Conservation (phyloP, 176 grass and related monocot species). For the Puccinellia tenuiflora region DNA sequence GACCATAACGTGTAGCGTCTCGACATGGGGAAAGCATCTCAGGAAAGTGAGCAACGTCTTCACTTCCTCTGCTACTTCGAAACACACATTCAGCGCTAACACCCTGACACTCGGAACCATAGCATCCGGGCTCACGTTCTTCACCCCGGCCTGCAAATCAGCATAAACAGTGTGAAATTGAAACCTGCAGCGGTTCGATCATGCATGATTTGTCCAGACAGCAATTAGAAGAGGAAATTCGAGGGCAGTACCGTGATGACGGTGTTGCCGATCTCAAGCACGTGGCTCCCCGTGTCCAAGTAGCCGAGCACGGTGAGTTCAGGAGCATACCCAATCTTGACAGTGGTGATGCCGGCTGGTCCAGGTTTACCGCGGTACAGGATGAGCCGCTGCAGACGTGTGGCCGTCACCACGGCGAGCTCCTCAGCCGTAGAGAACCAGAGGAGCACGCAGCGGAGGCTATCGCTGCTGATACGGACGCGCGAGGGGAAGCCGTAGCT, state of each 20-base stretch:
- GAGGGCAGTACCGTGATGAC: background rate
- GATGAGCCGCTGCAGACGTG: constrained; percentile 9
- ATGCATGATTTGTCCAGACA: background rate
- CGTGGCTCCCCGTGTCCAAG: background rate
- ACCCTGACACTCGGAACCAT: constrained; percentile 21
- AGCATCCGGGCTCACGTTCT: background rate
- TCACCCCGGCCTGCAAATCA: constrained; percentile 11
- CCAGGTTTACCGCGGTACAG: background rate
- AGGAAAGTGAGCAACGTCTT: constrained; percentile 3
- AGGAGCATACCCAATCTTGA: background rate
- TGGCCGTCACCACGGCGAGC: background rate
- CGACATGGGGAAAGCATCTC: constrained; percentile 39
- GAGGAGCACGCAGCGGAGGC: constrained; percentile 15
- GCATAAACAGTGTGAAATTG: background rate
- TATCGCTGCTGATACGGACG: background rate
- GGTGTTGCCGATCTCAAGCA: background rate
- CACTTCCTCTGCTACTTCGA: background rate
- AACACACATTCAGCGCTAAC: constrained; percentile 1
- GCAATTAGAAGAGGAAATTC: background rate
- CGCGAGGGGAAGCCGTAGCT: background rate
- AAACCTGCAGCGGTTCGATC: background rate
- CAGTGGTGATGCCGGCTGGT: background rate
- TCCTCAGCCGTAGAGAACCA: background rate
- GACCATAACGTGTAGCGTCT: constrained; percentile 28
- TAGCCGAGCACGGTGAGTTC: constrained; percentile 8